Evolutionary conservation across 768 basidiomycete species (phyloP).

Genomic region (Mycena kentingensis): DNA sequence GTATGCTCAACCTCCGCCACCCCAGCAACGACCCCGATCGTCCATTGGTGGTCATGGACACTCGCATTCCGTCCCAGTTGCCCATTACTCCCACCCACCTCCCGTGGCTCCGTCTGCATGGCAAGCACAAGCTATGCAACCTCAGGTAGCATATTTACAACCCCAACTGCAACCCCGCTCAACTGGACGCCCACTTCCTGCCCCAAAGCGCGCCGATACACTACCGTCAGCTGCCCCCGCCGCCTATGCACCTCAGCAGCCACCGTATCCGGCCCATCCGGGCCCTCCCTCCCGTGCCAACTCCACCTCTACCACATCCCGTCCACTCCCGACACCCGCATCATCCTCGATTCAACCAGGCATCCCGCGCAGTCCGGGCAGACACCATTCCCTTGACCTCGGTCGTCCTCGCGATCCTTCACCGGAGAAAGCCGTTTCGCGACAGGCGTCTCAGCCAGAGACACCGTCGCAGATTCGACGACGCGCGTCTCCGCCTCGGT

Average conservation of each 20-base stretch:
- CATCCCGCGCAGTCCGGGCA: slow-evolving; percentile 8
- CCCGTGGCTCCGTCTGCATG: slow-evolving; percentile 19
- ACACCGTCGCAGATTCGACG: slow-evolving; percentile 18
- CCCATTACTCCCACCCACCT: slow-evolving; percentile 13
- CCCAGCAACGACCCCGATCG: slow-evolving; percentile 9
- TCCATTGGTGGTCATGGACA: slow-evolving; percentile 15
- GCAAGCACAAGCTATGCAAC: slow-evolving; percentile 20
- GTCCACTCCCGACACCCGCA: slow-evolving; percentile 25
- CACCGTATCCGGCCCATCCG: slow-evolving; percentile 11
- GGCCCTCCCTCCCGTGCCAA: slow-evolving; percentile 6
- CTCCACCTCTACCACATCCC: slow-evolving; percentile 10
- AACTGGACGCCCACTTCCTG: slow-evolving; percentile 14
- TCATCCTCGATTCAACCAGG: slow-evolving; percentile 24
- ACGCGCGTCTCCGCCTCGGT: slow-evolving; percentile 21
- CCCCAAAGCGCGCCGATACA: slow-evolving; percentile 19
- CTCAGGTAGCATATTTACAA: slow-evolving; percentile 14
- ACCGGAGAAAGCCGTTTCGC: slow-evolving; percentile 1
- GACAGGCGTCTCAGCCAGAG: slow-evolving; percentile 4
- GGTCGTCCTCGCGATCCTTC: slow-evolving; percentile 32
- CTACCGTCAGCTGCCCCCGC: slow-evolving; percentile 2
- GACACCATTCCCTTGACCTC: slow-evolving; percentile 34
- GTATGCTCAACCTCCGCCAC: slow-evolving; percentile 12
- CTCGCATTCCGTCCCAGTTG: slow-evolving; percentile 12
- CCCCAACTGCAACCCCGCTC: slow-evolving; percentile 8
- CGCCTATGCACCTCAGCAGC: slow-evolving; percentile 10